Percentiles rank a stretch among this genome's conserved stretches.
phyloP scores from a whole-genome alignment of 805 yeast genomes.

The Pichia membranifaciens region DNA sequence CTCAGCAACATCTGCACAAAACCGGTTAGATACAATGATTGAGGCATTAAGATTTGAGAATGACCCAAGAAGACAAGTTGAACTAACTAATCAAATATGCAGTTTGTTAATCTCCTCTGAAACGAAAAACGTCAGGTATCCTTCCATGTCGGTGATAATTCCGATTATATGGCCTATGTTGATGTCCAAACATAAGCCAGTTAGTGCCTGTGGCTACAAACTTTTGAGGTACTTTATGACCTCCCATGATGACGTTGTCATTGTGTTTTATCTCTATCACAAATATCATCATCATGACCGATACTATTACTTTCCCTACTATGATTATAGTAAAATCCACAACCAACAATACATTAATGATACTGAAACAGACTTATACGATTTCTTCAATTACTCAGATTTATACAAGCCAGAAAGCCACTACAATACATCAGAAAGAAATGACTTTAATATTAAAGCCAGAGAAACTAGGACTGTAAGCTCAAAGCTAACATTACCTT shows the following conservation, averaged over 20 bases:
- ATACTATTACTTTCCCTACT: constrained; percentile 4
- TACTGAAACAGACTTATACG: constrained; percentile 3
- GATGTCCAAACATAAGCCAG: constrained; percentile 3
- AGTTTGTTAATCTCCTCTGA: neutral
- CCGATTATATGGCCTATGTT: constrained; percentile 12
- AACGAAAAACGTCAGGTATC: neutral
- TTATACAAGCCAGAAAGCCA: neutral
- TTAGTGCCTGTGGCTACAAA: constrained; percentile 10
- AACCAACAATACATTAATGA: neutral
- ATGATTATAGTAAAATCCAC: neutral
- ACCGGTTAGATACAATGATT: neutral
- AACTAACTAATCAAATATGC: constrained; percentile 10
- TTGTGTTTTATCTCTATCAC: constrained; percentile 4
- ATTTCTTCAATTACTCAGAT: neutral
- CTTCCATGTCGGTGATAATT: neutral
- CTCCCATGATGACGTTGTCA: neutral
- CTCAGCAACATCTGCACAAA: neutral
- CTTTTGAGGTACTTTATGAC: constrained; percentile 9
- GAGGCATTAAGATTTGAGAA: neutral
- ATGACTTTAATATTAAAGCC: neutral
- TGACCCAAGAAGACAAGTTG: constrained; percentile 5
- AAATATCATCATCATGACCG: constrained; percentile 6
- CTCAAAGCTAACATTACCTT: neutral
- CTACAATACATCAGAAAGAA: neutral
- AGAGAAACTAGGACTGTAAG: neutral